Evolutionary conservation across 2,329 filamentous ascomycete species (phyloP).

Genomic region (Cordyceps pruinosa): DNA sequence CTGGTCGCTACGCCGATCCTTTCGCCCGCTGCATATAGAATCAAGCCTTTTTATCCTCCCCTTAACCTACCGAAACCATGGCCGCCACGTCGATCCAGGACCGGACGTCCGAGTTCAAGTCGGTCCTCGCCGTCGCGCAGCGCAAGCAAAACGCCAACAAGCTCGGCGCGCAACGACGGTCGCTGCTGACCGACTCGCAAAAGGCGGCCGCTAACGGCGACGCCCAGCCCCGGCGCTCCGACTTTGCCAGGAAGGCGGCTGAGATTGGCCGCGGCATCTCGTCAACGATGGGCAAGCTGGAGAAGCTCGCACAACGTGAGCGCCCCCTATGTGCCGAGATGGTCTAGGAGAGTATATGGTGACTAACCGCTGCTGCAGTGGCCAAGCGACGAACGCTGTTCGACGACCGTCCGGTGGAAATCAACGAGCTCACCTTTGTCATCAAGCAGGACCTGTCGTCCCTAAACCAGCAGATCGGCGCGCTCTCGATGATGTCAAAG

Average conservation of each 20-base stretch:
- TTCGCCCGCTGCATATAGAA: neutral
- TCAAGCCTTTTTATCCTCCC: neutral
- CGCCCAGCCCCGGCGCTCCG: constrained; percentile 60
- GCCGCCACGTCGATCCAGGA: constrained; percentile 81
- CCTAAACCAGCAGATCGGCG: constrained; percentile 78
- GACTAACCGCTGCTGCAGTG: constrained; percentile 46
- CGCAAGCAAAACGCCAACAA: constrained; percentile 71
- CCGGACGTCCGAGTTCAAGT: constrained; percentile 89
- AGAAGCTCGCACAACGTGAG: constrained; percentile 79
- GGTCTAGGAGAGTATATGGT: too few species aligned
- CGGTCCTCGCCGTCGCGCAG: constrained; percentile 81
- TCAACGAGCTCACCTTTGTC: constrained; percentile 92
- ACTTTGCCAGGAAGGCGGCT: constrained; percentile 87
- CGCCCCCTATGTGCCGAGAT: too few species aligned
- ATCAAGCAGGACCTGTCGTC: constrained; percentile 94
- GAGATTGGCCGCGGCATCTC: constrained; percentile 90
- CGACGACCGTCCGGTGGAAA: constrained; percentile 92
- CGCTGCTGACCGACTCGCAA: constrained; percentile 68
- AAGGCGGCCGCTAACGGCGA: constrained; percentile 55
- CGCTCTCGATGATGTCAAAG: constrained; percentile 69
- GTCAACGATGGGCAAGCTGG: constrained; percentile 87
- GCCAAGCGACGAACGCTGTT: constrained; percentile 96
- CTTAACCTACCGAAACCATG: too few species aligned
- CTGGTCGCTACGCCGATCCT: constrained; percentile 27
- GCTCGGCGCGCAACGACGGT: constrained; percentile 70